phyloP scores from a whole-genome alignment of 257 asterid genomes.

The Leonotis leonurus region DNA sequence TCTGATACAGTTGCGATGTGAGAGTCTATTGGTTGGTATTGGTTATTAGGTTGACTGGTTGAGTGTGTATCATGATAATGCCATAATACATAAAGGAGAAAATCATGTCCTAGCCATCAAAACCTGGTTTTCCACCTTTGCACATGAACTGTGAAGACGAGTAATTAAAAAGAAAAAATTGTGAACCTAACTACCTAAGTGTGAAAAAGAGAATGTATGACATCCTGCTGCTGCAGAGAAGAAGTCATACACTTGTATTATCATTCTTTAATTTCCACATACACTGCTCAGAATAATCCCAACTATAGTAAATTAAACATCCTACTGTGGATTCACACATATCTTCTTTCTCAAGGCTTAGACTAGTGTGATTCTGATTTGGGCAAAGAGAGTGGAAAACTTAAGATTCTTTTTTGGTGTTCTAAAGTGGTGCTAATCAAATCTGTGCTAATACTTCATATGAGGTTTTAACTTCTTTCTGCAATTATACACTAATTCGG shows the following conservation, averaged over 20 bases:
- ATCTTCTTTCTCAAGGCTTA: neutral
- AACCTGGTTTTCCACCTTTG: neutral
- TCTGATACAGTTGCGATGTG: neutral
- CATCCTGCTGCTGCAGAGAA: conserved; percentile 3
- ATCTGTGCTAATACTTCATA: no score
- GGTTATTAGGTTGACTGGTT: neutral
- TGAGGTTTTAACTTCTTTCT: neutral
- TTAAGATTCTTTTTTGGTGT: neutral
- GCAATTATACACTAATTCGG: neutral
- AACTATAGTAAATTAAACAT: neutral
- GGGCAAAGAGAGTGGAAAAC: neutral
- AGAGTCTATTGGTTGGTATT: neutral
- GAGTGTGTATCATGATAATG: neutral
- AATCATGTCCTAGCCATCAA: neutral
- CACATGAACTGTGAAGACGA: neutral
- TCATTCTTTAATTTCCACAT: neutral
- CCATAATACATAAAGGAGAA: neutral
- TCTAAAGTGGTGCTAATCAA: no score
- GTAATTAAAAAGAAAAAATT: neutral
- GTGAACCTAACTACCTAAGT: neutral
- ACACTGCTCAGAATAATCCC: no score
- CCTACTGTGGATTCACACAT: neutral
- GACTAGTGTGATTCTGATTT: neutral
- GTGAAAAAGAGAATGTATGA: neutral
- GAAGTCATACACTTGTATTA: neutral